These are phyloP conservation scores for Fusarium anthophilum DNA, from an alignment of 2,329 filamentous ascomycete species.

Conservation along the genomic window DNA sequence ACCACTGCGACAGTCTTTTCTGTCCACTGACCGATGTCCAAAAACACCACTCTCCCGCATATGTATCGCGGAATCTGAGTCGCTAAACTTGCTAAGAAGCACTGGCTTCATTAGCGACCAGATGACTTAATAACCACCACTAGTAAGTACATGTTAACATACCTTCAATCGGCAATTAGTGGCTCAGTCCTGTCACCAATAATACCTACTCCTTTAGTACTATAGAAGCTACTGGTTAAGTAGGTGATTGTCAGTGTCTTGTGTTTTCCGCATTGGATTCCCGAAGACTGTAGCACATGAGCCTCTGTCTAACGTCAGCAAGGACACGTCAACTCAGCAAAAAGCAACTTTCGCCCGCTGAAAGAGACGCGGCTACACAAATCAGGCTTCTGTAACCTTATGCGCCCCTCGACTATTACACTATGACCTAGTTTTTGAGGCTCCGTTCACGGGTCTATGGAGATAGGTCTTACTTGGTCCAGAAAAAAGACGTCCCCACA, in stretches of 20 bases:
- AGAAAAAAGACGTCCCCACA: conserved; percentile 22
- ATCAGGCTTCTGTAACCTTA: neutral
- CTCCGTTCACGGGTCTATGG: neutral
- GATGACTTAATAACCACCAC: neutral
- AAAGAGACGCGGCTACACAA: neutral
- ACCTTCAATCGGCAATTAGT: neutral
- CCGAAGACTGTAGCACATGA: neutral
- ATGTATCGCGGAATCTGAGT: neutral
- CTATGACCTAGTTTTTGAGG: conserved; percentile 11
- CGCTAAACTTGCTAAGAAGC: neutral
- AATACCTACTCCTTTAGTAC: neutral
- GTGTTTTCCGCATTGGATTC: neutral
- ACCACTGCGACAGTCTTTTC: neutral
- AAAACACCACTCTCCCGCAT: neutral
- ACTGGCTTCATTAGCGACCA: neutral
- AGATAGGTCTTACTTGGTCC: neutral
- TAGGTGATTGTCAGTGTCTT: too few species aligned
- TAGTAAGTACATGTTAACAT: neutral
- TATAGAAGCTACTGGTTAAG: neutral
- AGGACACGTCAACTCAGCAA: neutral
- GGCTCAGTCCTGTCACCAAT: too few species aligned
- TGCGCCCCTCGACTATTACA: neutral
- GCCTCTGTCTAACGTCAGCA: neutral
- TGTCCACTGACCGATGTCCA: neutral
- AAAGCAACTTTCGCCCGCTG: neutral